Base-by-base conservation (phyloP, 2,329 filamentous ascomycete genomes). In the Ampelomyces quisqualis region DNA sequence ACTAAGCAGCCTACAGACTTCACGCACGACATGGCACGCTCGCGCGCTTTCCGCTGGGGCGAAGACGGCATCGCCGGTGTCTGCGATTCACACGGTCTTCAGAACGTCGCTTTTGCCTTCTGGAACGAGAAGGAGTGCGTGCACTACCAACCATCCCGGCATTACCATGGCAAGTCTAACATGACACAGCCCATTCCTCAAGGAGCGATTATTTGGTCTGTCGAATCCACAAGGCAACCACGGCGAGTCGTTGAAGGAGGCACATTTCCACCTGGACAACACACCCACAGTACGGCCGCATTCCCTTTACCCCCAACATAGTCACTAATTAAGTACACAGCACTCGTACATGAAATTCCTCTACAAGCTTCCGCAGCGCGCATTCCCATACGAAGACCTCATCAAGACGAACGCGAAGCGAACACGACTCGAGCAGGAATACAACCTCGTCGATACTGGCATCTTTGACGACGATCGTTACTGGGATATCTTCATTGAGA, bases 291-390 rank as follows among this genome's bases (percentile, higher is more conserved):
- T 80, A 68, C 47, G 69, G n/a, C 51, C 15, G 69, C 51, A 14
- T 2, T 18, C 73, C 75, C 11, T 4, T 31, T 30, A 4, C 26
- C n/a, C 72, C 76, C 8, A 2, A 20, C 19, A 72, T 77, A 45
- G 13, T 31, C 30, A 7, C 47, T 55, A 48, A 51, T 52, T 57
- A 30, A 3, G 18, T 14, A 11, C 43, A 45, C 67, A 90, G 87
- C 90, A 96, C 71, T 95, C 91, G 19, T 97, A 97, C 75, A 97
- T 97, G 91, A 97, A 97, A 70, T 94, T 84, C 64, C 84, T 97
- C 55, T 97, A 97, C 80, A 97, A 97, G 71, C 94, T 96, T 60
- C 93, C 93, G 1, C 91, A 97, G 71, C 80, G 79, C 58, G 82
- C 85, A 50, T 97, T 97, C 61, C 93, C 91, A 2, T 97, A 97